phyloP scores from a whole-genome alignment of 164 flowering plant species.

The Berberis thunbergii region DNA sequence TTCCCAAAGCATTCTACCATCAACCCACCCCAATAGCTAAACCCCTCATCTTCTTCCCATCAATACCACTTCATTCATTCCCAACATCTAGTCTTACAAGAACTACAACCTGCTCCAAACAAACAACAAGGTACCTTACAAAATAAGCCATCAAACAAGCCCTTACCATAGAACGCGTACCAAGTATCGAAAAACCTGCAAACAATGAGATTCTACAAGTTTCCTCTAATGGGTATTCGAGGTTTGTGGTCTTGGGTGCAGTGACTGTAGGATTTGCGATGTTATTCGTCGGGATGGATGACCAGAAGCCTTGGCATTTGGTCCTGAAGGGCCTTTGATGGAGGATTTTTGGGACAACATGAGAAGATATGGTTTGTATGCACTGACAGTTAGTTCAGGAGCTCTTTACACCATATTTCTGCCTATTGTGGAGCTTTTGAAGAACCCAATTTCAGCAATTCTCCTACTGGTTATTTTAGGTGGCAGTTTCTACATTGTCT shows the following conservation, averaged over 20 bases:
- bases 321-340: constrained; percentile 87
- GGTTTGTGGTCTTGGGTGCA: constrained; percentile 37
- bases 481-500: constrained; percentile 49
- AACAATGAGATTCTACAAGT: constrained; percentile 4
- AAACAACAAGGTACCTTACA: neutral
- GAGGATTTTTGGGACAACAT: constrained; percentile 95
- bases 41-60: constrained; percentile 13
- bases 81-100: neutral
- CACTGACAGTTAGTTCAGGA: constrained; percentile 80
- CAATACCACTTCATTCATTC: constrained; percentile 5
- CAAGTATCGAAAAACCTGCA: neutral
- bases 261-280: constrained; percentile 43
- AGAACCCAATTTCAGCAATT: constrained; percentile 77
- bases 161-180: neutral
- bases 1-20: constrained; percentile 14
- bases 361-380: constrained; percentile 75
- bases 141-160: neutral
- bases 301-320: constrained; percentile 58
- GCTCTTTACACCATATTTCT: constrained; percentile 52
- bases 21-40: constrained; percentile 9
- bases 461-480: constrained; percentile 48
- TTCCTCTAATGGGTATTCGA: constrained; percentile 22
- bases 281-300: constrained; percentile 41
- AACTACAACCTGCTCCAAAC: constrained; percentile 1
- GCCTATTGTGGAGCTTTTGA: constrained; percentile 67